Percentiles rank a stretch among this genome's conserved stretches.
These are phyloP conservation scores for Digitaria exilis DNA, from an alignment of 202 grass and related monocot genomes.

Conservation along the genomic window DNA sequence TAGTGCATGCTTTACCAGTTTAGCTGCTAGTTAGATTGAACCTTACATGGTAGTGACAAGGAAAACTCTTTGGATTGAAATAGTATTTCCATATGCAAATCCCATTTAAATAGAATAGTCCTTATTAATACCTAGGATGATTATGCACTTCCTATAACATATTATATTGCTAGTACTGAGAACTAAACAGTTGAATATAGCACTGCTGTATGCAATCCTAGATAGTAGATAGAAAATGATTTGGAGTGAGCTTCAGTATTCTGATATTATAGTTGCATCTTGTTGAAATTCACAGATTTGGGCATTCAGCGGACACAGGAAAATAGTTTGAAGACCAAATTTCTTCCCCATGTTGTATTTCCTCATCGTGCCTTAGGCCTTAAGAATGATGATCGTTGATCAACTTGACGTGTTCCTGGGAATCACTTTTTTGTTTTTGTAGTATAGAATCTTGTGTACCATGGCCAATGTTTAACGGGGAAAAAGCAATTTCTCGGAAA, in stretches of 20 bases:
- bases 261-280: background rate
- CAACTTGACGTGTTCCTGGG: constrained; percentile 16
- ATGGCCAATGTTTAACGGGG: constrained; percentile 12
- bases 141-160: background rate
- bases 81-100: too few relatives aligned
- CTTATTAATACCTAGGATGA: background rate
- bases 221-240: background rate
- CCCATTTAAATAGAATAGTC: background rate
- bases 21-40: background rate
- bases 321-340: constrained; percentile 69
- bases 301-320: constrained; percentile 93
- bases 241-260: background rate
- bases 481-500: constrained; percentile 20
- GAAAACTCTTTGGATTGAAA: too few relatives aligned
- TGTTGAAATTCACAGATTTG: constrained; percentile 74
- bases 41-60: too few relatives aligned
- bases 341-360: constrained; percentile 36
- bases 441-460: constrained; percentile 45
- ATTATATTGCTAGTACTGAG: background rate
- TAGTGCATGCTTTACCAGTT: background rate
- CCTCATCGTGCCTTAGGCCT: background rate
- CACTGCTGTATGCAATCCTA: background rate
- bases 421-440: constrained; percentile 45
- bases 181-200: background rate
- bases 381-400: background rate